Percentiles rank a stretch among this genome's conserved stretches.
Evolutionary conservation across 2,329 filamentous ascomycete species (phyloP).

Genomic region (Xylariales sp.): DNA sequence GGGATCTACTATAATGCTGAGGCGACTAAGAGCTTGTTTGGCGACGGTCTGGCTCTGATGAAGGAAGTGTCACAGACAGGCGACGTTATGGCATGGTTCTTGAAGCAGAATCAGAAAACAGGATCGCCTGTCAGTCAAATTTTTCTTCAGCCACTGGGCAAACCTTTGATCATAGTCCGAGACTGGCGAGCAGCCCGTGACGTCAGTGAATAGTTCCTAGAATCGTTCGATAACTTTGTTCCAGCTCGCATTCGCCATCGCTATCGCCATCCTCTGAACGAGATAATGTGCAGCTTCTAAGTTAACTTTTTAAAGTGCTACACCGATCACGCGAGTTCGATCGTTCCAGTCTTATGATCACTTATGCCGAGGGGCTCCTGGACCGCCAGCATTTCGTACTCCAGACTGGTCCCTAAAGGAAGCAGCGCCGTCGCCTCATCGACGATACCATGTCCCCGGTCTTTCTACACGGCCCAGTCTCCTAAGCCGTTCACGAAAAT

Average conservation of each 20-base stretch:
- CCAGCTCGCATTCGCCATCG: not conserved
- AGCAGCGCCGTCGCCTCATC: constrained; percentile 19
- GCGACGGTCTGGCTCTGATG: constrained; percentile 29
- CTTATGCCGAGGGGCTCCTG: constrained; percentile 19
- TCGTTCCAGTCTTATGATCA: constrained; percentile 21
- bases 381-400: constrained; percentile 24
- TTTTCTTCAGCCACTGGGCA: constrained; percentile 24
- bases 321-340: constrained; percentile 26
- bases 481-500: constrained; percentile 5
- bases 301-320: constrained; percentile 8
- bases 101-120: constrained; percentile 24
- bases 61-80: constrained; percentile 16
- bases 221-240: not conserved
- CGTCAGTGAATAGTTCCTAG: constrained; percentile 20
- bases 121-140: constrained; percentile 22
- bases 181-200: constrained; percentile 26
- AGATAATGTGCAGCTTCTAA: not conserved
- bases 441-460: constrained; percentile 24
- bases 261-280: not conserved
- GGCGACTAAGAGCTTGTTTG: constrained; percentile 29
- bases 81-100: constrained; percentile 24
- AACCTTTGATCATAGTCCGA: constrained; percentile 19
- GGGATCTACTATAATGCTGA: constrained; percentile 37
- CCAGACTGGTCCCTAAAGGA: constrained; percentile 19
- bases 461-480: constrained; percentile 16